A percentile compares a stretch with the other conserved stretches of the same genome.
Conservation (phyloP, 2,329 filamentous ascomycete species). For the Ophiosphaerella herpotricha region DNA sequence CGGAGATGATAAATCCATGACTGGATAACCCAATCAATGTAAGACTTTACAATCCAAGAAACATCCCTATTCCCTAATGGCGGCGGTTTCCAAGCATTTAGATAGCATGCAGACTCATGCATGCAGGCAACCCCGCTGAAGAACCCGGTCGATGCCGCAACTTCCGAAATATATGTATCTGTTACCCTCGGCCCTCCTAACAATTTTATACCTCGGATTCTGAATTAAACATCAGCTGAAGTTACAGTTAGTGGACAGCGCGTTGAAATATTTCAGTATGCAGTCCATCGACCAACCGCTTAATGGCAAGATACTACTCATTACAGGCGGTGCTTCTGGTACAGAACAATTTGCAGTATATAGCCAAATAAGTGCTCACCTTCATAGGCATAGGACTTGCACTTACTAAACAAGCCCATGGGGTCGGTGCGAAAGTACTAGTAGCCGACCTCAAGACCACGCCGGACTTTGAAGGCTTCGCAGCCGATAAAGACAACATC, state of each 20-base stretch:
- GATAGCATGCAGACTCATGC: too few species aligned
- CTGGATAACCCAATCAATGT: too few species aligned
- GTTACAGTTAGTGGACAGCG: too few species aligned
- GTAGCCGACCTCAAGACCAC: conserved; percentile 34
- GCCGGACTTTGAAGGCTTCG: conserved; percentile 23
- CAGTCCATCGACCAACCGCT: conserved; percentile 36
- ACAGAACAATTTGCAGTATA: neutral
- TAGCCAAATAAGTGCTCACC: neutral
- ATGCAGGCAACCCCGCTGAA: too few species aligned
- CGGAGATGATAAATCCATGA: too few species aligned
- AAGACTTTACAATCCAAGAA: too few species aligned
- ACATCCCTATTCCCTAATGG: too few species aligned
- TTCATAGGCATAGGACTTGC: conserved; percentile 38
- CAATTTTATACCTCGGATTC: too few species aligned
- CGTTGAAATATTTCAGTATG: conserved; percentile 4
- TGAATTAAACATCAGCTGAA: too few species aligned
- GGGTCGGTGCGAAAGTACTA: conserved; percentile 25
- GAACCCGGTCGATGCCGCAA: neutral
- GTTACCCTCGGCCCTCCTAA: too few species aligned
- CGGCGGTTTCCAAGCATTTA: too few species aligned
- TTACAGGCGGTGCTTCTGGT: conserved; percentile 45
- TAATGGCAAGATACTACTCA: conserved; percentile 37
- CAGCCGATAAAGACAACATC: conserved; percentile 23
- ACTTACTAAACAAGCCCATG: conserved; percentile 34
- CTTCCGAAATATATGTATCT: neutral